These are phyloP conservation scores for Taiozyma onychis DNA, from an alignment of 1,139 yeast genomes.

Conservation along the genomic window DNA sequence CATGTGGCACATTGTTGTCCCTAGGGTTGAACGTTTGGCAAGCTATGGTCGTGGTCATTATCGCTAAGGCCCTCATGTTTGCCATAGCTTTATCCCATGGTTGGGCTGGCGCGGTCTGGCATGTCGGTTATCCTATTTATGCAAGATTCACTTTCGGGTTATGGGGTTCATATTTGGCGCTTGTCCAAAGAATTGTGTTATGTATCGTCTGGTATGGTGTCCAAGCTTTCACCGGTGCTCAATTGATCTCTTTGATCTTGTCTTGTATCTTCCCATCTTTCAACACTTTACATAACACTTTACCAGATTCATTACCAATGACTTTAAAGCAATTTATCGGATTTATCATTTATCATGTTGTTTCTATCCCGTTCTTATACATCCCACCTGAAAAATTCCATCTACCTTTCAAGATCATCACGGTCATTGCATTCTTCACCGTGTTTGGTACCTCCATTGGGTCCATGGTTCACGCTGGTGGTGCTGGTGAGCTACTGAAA, in stretches of 20 bases:
- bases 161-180: constrained; percentile 30
- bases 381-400: constrained; percentile 23
- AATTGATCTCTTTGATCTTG: constrained; percentile 25
- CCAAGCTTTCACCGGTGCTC: constrained; percentile 30
- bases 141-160: constrained; percentile 33
- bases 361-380: constrained; percentile 26
- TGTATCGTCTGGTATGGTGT: constrained; percentile 32
- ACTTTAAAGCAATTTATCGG: constrained; percentile 26
- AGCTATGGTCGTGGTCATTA: constrained; percentile 30
- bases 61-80: constrained; percentile 29
- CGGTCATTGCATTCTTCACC: constrained; percentile 26
- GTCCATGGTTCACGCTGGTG: constrained; percentile 26
- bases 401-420: constrained; percentile 20
- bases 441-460: constrained; percentile 29
- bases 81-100: constrained; percentile 28
- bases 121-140: constrained; percentile 32
- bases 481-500: constrained; percentile 24
- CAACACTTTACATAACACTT: constrained; percentile 24
- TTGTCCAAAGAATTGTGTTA: constrained; percentile 29
- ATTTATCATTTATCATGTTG: constrained; percentile 25
- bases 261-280: constrained; percentile 24
- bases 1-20: constrained; percentile 27
- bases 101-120: constrained; percentile 32
- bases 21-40: constrained; percentile 31
- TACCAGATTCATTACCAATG: constrained; percentile 26